Evolutionary conservation across 768 basidiomycete genomes (phyloP).

Genomic region (Kwoniella newhampshirensis): DNA sequence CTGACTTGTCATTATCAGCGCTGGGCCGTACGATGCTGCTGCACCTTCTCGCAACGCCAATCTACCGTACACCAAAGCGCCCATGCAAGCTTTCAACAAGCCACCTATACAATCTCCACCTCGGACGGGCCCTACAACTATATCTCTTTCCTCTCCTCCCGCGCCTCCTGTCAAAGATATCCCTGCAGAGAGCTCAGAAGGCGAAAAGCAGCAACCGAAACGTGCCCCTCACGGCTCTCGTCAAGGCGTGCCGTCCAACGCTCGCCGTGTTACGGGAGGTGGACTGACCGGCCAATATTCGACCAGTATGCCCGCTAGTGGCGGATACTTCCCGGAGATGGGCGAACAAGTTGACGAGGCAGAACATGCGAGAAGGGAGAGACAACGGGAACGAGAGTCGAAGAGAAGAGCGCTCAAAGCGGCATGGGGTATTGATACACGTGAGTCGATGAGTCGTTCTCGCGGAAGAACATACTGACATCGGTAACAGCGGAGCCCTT

Average conservation of each 20-base stretch:
- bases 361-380: slow-evolving; percentile 36
- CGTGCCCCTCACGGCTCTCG: slow-evolving; percentile 4
- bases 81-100: slow-evolving; percentile 48
- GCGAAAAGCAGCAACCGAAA: slow-evolving; percentile 4
- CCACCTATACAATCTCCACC: slow-evolving; percentile 28
- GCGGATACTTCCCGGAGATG: slow-evolving; percentile 48
- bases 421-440: slow-evolving; percentile 52
- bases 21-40: slow-evolving; percentile 53
- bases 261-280: slow-evolving; percentile 35
- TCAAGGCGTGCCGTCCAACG: slow-evolving; percentile 1
- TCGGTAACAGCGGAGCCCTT: slow-evolving; percentile 47
- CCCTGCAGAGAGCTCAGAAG: not conserved
- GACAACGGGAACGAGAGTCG: slow-evolving; percentile 45
- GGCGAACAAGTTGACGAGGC: slow-evolving; percentile 35
- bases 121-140: slow-evolving; percentile 25
- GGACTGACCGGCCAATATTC: slow-evolving; percentile 51
- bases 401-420: slow-evolving; percentile 51
- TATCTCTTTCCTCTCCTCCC: slow-evolving; percentile 34
- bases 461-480: not conserved
- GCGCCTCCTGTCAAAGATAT: slow-evolving; percentile 22
- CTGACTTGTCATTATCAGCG: slow-evolving; percentile 29
- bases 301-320: slow-evolving; percentile 49
- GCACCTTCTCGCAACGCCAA: slow-evolving; percentile 49
- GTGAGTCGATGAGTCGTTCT: slow-evolving; percentile 32
- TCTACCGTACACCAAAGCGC: slow-evolving; percentile 38